Percentiles rank a stretch among this genome's conserved stretches.
Conservation (phyloP, 2,329 filamentous ascomycete species). For the Septoria petroselini region DNA sequence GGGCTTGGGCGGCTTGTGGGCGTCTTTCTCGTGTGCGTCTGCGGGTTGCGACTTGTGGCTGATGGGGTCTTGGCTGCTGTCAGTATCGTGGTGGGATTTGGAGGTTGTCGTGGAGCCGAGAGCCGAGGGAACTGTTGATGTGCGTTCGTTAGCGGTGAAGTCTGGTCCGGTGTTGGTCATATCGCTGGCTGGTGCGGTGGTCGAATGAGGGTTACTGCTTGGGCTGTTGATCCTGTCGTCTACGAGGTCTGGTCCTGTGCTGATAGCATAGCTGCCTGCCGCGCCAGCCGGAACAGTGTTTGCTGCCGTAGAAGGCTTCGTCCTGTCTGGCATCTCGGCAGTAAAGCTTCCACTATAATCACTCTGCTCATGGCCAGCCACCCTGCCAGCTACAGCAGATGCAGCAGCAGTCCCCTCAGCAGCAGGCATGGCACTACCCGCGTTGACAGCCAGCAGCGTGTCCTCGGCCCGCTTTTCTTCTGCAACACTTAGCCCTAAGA, state of each 20-base stretch:
- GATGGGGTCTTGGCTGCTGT: conserved; percentile 1
- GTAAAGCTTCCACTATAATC: conserved; percentile 14
- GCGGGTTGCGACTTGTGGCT: neutral
- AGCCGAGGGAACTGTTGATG: conserved; percentile 7
- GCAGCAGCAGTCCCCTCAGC: conserved; percentile 15
- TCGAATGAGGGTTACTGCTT: neutral
- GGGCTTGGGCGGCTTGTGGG: conserved; percentile 18
- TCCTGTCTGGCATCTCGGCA: conserved; percentile 18
- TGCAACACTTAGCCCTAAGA: conserved; percentile 24
- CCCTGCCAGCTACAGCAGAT: conserved; percentile 14
- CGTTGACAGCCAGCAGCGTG: conserved; percentile 13
- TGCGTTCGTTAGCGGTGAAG: conserved; percentile 10
- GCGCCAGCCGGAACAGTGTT: neutral
- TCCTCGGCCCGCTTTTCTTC: conserved; percentile 18
- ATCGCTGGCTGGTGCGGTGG: conserved; percentile 4
- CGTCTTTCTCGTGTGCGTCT: conserved; percentile 7
- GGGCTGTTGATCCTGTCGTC: conserved; percentile 1
- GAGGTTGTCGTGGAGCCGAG: neutral
- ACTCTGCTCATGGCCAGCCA: conserved; percentile 7
- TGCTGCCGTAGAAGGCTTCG: conserved; percentile 1
- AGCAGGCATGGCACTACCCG: conserved; percentile 5
- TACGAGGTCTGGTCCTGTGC: neutral
- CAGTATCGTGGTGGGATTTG: conserved; percentile 7
- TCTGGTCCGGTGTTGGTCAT: conserved; percentile 1
- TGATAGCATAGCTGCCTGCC: conserved; percentile 1